Conservation (phyloP, 2,329 filamentous ascomycete genomes). For the Pestalotiopsis fici region DNA sequence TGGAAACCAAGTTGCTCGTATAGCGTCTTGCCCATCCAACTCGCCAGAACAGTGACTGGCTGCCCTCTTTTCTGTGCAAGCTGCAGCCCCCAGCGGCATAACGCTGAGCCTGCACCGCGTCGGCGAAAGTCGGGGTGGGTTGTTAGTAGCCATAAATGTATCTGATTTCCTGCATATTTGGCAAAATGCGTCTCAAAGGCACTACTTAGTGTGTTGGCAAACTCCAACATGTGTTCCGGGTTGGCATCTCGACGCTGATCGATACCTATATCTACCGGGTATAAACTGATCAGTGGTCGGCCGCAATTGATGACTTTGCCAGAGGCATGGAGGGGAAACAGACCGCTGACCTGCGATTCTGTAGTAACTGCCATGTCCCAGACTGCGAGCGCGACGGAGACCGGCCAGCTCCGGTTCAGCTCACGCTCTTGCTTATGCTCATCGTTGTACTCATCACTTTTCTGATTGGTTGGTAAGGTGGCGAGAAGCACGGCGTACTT, state of each 20-base stretch:
- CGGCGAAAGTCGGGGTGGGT: not conserved
- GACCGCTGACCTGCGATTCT: not conserved
- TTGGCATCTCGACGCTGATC: not conserved
- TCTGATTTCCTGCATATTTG: not conserved
- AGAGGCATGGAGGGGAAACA: not conserved
- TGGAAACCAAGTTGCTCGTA: not conserved
- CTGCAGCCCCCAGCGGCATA: not conserved
- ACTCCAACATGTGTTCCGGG: not conserved
- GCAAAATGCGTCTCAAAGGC: not conserved
- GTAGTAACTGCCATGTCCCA: not conserved
- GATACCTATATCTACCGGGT: not conserved
- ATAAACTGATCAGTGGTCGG: not conserved
- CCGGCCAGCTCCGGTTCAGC: not conserved
- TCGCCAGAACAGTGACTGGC: not conserved
- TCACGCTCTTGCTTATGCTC: not conserved
- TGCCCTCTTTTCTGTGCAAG: not conserved
- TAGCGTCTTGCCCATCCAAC: not conserved
- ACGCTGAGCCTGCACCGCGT: not conserved
- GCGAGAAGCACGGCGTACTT: slow-evolving; percentile 15
- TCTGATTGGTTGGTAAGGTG: not conserved
- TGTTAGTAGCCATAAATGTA: not conserved
- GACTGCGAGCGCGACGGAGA: not conserved
- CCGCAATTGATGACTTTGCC: not conserved
- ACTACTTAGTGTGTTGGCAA: not conserved
- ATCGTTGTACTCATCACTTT: not conserved